These are phyloP conservation scores for Stagonosporopsis vannaccii DNA, from an alignment of 2,329 filamentous ascomycete species.

Conservation along the genomic window DNA sequence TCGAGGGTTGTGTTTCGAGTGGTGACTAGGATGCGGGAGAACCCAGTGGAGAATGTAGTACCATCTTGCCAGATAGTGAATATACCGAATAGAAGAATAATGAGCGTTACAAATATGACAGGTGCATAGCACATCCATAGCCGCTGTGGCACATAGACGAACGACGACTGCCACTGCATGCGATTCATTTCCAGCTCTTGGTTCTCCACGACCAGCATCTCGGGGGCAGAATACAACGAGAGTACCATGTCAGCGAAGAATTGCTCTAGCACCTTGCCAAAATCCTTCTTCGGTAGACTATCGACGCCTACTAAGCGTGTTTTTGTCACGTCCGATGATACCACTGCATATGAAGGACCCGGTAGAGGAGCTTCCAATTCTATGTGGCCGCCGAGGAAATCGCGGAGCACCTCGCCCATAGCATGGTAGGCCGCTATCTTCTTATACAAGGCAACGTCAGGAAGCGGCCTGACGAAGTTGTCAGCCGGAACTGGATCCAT, in stretches of 20 bases:
- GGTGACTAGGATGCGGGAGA: slow-evolving; percentile 46
- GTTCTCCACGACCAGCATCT: slow-evolving; percentile 36
- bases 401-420: slow-evolving; percentile 40
- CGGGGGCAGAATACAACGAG: slow-evolving; percentile 45
- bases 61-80: slow-evolving; percentile 46
- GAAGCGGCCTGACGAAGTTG: slow-evolving; percentile 37
- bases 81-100: slow-evolving; percentile 38
- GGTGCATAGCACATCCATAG: slow-evolving; percentile 47
- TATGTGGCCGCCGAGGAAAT: slow-evolving; percentile 42
- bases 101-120: slow-evolving; percentile 39
- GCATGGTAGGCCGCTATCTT: slow-evolving; percentile 46
- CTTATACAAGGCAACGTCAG: slow-evolving; percentile 39
- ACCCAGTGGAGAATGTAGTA: slow-evolving; percentile 44
- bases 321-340: slow-evolving; percentile 48
- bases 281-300: slow-evolving; percentile 33
- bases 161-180: slow-evolving; percentile 37
- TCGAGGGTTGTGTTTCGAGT: slow-evolving; percentile 47
- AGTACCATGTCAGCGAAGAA: slow-evolving; percentile 47
- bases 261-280: slow-evolving; percentile 31
- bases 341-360: slow-evolving; percentile 37
- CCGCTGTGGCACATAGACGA: slow-evolving; percentile 39
- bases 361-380: slow-evolving; percentile 38
- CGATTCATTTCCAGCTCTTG: slow-evolving; percentile 29
- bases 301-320: slow-evolving; percentile 54
- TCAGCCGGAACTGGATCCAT: slow-evolving; percentile 27